Conservation (phyloP, 176 grass and related monocot species). For the Oryza meyeriana region DNA sequence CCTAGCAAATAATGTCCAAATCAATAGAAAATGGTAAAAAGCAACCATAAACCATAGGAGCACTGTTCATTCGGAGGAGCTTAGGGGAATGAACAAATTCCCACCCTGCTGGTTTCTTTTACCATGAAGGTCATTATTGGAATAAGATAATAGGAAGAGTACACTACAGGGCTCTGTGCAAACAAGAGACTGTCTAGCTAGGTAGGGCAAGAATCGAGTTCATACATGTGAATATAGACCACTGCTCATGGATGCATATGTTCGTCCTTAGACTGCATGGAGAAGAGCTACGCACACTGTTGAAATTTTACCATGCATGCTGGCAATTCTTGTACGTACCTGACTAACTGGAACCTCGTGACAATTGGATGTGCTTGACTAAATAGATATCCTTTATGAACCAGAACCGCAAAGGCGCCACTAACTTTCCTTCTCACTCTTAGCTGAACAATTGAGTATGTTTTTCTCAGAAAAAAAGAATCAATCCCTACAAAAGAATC, state of each 20-base stretch:
- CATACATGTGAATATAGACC: conserved; percentile 2
- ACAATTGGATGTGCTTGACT: conserved; percentile 10
- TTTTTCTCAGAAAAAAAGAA: neutral
- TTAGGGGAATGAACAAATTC: neutral
- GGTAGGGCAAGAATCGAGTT: neutral
- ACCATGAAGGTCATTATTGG: neutral
- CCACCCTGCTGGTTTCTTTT: neutral
- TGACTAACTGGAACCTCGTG: conserved; percentile 15
- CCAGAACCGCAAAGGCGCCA: neutral
- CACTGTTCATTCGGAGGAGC: neutral
- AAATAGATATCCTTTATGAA: conserved; percentile 1
- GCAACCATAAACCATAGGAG: neutral
- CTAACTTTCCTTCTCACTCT: neutral
- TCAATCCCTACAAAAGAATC: neutral
- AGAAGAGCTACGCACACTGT: conserved; percentile 7
- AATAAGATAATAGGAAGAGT: conserved; percentile 24
- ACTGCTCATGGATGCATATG: conserved; percentile 18
- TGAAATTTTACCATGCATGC: conserved; percentile 20
- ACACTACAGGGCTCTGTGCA: conserved; percentile 8
- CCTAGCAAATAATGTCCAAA: neutral
- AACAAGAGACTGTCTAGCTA: conserved; percentile 13
- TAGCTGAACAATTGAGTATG: neutral
- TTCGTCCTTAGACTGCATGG: neutral
- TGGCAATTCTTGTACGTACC: neutral
- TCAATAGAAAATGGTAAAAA: too few species aligned